Evolutionary conservation across 2,329 filamentous ascomycete genomes (phyloP), one percentile per base, ranked within the genome.

Genomic region (Lecanosticta acicola): DNA sequence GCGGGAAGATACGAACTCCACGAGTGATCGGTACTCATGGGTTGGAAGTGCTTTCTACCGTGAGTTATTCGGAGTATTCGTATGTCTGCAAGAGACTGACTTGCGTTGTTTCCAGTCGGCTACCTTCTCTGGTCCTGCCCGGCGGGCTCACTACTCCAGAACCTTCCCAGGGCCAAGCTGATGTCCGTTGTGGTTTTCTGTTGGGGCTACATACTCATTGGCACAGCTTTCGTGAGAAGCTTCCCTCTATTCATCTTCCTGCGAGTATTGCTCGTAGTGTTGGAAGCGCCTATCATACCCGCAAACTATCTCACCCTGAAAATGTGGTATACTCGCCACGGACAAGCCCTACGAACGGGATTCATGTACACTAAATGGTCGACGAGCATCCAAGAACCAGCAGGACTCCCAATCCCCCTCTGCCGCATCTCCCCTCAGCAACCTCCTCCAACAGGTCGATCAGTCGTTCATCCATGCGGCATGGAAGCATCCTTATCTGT

Each of bases 11-110:
- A 68, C 83, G 4, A 53, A 73, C 10, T 68, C 83, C 1, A 66
- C 71, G 16, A 77, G 77, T 1, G 71, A 73, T 0, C 67, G 81
- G 50, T 83, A 83, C 55, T 77, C 68, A 48, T 80, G 75, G 72
- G 65, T 79, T 1, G 72, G 68, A 29, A 35, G 26, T 14, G 43
- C 41, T 2, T 80, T 79, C 59, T 78, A 79, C 50, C 73, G n/a
- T n/a, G n/a, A n/a, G n/a, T n/a, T n/a, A n/a, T n/a, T n/a, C n/a
- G n/a, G n/a, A n/a, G n/a, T n/a, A n/a, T n/a, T n/a, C n/a, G n/a
- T n/a, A n/a, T n/a, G n/a, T n/a, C n/a, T n/a, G n/a, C n/a, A n/a
- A n/a, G n/a, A n/a, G n/a, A n/a, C n/a, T n/a, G n/a, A n/a, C n/a
- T n/a, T n/a, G n/a, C n/a, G n/a, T n/a, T n/a, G n/a, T n/a, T n/a